Conservation (phyloP, 2,329 filamentous ascomycete genomes). For the Rutstroemia sydowiana region DNA sequence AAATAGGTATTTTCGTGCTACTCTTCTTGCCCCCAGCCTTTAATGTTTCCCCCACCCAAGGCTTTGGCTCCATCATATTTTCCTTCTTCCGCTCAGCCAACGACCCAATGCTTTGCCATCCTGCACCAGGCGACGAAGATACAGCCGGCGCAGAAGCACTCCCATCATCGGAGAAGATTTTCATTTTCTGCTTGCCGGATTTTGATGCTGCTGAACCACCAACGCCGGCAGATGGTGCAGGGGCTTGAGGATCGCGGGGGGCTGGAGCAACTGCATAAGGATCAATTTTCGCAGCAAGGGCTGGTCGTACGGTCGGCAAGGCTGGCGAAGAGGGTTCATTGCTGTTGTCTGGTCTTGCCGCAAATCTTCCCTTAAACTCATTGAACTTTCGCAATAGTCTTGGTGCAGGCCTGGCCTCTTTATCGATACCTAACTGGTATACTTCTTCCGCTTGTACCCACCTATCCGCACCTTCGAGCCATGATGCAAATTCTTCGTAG, state of each 20-base stretch:
- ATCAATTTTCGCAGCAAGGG: constrained; percentile 77
- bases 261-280: constrained; percentile 59
- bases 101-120: constrained; percentile 89
- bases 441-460: constrained; percentile 94
- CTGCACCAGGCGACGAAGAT: constrained; percentile 47
- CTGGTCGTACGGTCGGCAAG: constrained; percentile 73
- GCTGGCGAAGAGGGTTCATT: constrained; percentile 77
- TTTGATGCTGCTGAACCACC: constrained; percentile 47
- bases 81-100: constrained; percentile 88
- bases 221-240: constrained; percentile 41
- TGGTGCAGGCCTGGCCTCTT: constrained; percentile 74
- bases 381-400: constrained; percentile 81
- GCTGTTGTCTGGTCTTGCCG: constrained; percentile 54
- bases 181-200: constrained; percentile 70
- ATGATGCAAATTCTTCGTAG: constrained; percentile 94
- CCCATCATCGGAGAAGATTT: constrained; percentile 75
- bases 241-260: constrained; percentile 56
- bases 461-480: constrained; percentile 76
- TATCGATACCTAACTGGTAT: constrained; percentile 81
- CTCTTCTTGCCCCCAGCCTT: constrained; percentile 79
- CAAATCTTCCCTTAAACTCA: constrained; percentile 78
- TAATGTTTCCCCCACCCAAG: constrained; percentile 87
- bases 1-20: constrained; percentile 79
- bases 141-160: constrained; percentile 50
- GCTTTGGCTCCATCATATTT: constrained; percentile 76